phyloP scores from a whole-genome alignment of 257 asterid species.

The Plectranthus barbatus region DNA sequence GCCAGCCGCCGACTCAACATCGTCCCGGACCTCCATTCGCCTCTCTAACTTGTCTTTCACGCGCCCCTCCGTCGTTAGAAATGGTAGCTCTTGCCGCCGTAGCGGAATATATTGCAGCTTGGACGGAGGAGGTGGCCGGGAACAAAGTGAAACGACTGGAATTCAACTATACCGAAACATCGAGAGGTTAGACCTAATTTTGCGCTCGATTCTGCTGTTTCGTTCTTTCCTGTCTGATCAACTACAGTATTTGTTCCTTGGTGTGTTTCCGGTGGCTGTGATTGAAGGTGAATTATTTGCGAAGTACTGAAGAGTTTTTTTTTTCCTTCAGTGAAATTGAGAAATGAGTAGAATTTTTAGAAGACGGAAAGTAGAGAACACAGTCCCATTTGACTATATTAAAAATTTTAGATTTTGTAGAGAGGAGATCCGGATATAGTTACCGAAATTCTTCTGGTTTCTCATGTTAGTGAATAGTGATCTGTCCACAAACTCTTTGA shows the following conservation, averaged over 20 bases:
- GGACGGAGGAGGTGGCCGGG: constrained; percentile 22
- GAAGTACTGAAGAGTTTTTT: too few species aligned
- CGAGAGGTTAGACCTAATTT: constrained; percentile 45
- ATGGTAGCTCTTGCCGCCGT: constrained; percentile 20
- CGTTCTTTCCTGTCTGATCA: neutral
- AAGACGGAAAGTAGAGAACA: neutral
- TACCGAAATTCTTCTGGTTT: neutral
- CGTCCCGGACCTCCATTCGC: neutral
- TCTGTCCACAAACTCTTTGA: neutral
- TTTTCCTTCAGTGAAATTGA: too few species aligned
- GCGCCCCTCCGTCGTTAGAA: constrained; percentile 9
- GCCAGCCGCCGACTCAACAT: constrained; percentile 9
- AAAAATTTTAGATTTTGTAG: neutral
- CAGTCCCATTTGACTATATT: neutral
- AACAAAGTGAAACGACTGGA: constrained; percentile 38
- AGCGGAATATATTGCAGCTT: constrained; percentile 29
- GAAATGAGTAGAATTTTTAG: neutral
- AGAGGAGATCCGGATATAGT: neutral
- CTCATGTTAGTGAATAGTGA: neutral
- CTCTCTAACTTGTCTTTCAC: constrained; percentile 22
- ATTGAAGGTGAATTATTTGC: neutral
- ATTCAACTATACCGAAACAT: constrained; percentile 75
- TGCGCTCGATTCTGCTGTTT: neutral
- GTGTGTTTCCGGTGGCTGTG: neutral
- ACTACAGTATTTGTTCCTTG: neutral